Conservation (phyloP, 805 yeast species). For the Maudiozyma serrabonitensis region DNA sequence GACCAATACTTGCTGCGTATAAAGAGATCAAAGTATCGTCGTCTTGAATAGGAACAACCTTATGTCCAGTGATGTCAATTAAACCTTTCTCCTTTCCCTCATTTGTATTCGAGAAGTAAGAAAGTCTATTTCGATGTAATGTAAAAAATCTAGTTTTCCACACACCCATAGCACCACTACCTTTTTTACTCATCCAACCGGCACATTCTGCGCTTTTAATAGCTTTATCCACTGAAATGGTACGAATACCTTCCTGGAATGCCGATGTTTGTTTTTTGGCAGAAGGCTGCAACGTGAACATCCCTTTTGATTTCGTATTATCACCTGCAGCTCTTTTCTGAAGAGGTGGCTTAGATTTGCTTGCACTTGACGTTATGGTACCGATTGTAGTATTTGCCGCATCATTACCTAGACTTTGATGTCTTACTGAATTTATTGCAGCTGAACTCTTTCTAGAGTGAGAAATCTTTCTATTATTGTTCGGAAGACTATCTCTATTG, state of each 20-base stretch:
- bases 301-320: constrained; percentile 30
- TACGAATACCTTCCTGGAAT: constrained; percentile 79
- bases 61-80: constrained; percentile 91
- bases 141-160: constrained; percentile 86
- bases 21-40: constrained; percentile 79
- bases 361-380: background rate
- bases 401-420: background rate
- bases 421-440: constrained; percentile 1
- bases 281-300: constrained; percentile 12
- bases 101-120: constrained; percentile 68
- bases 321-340: constrained; percentile 3
- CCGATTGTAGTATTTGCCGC: constrained; percentile 1
- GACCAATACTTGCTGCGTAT: constrained; percentile 86
- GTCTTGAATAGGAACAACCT: constrained; percentile 72
- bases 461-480: background rate
- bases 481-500: background rate
- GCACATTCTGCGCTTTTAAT: constrained; percentile 62
- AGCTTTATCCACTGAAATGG: constrained; percentile 66
- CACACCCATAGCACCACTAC: constrained; percentile 68
- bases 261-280: constrained; percentile 62
- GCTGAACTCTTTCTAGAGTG: constrained; percentile 8
- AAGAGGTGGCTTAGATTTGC: background rate
- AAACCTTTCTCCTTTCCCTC: constrained; percentile 84
- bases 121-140: constrained; percentile 83
- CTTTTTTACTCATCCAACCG: constrained; percentile 96